Conservation (phyloP, 2,329 filamentous ascomycete species). For the Calonectria crousiana region DNA sequence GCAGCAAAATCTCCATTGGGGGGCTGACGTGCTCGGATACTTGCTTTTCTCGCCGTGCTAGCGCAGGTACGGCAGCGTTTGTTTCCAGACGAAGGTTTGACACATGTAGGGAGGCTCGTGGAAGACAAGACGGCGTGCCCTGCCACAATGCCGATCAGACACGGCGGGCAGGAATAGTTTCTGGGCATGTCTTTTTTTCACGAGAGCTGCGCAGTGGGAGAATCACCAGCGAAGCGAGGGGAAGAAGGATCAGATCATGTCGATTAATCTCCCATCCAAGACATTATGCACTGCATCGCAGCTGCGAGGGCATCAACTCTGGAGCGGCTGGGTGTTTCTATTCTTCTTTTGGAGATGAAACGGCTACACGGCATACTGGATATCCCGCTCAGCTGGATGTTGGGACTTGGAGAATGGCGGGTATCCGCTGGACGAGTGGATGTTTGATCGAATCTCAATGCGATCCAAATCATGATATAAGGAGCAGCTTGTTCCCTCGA, state of each 20-base stretch:
- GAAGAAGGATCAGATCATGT: not conserved
- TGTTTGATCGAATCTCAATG: not conserved
- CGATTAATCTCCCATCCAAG: slow-evolving; percentile 14
- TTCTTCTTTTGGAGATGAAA: slow-evolving; percentile 9
- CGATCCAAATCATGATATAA: slow-evolving; percentile 20
- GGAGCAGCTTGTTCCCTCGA: not conserved
- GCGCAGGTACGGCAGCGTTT: not conserved
- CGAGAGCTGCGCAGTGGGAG: not conserved
- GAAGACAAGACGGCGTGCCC: slow-evolving; percentile 2
- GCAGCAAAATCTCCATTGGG: not conserved
- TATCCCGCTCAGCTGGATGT: not conserved
- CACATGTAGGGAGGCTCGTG: not conserved
- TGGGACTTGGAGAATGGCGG: not conserved
- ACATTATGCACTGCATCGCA: slow-evolving; percentile 8
- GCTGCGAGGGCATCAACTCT: slow-evolving; percentile 1
- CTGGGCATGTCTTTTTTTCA: not conserved
- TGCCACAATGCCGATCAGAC: not conserved
- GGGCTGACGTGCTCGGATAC: not conserved
- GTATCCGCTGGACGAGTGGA: not conserved
- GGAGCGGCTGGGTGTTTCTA: slow-evolving; percentile 1
- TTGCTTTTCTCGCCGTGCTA: not conserved
- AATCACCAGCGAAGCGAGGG: not conserved
- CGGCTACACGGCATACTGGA: not conserved
- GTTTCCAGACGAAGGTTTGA: not conserved
- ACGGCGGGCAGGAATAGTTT: not conserved